Base-by-base conservation (phyloP, 208 protist species). In the Trypanosoma cruzi region DNA sequence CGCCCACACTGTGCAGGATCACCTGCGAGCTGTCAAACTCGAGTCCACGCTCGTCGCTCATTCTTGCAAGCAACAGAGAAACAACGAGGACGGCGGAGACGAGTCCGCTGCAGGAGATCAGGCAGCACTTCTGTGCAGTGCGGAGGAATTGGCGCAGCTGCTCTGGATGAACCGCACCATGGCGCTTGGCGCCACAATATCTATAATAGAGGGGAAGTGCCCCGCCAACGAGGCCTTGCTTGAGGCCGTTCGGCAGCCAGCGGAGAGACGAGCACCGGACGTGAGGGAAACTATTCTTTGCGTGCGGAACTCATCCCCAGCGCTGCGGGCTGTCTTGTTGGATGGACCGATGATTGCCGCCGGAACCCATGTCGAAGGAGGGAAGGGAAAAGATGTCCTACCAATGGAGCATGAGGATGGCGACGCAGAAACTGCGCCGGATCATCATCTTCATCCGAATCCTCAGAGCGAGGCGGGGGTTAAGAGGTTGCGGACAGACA, bases 111-210 rank as follows among this genome's bases (percentile, higher is more conserved):
- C 14, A 28, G 14, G 1, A 36, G 31, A 40, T 37, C 14, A 56
- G 22, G 28, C 11, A 16, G 4, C 18, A 10, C 26, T 70, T 1
- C 58, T 71, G 46, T 22, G 22, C 29, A 66, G n/a, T 28, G 64
- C 69, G 32, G 57, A 24, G 28, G 64, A 71, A 22, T 7, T 66
- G 53, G 54, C 22, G 3, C 57, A 70, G 49, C 31, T 71, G 31
- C 57, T 69, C 7, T 68, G 60, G 62, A 69, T 68, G 61, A 69
- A 64, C 28, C 70, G 63, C n/a, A 75, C 54, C 2, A 75, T 75
- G 62, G 63, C 70, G 14, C 61, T 75, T 63, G 70, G 55, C 20
- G 55, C 70, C 28, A 73, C 68, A 22, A 32, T 49, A 16, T 61
- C 70, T 10, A 2, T 42, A 24, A 20, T 69, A 26, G 53, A 63